phyloP scores from a whole-genome alignment of 2,329 filamentous ascomycete genomes.

The Simplicillium sp. region DNA sequence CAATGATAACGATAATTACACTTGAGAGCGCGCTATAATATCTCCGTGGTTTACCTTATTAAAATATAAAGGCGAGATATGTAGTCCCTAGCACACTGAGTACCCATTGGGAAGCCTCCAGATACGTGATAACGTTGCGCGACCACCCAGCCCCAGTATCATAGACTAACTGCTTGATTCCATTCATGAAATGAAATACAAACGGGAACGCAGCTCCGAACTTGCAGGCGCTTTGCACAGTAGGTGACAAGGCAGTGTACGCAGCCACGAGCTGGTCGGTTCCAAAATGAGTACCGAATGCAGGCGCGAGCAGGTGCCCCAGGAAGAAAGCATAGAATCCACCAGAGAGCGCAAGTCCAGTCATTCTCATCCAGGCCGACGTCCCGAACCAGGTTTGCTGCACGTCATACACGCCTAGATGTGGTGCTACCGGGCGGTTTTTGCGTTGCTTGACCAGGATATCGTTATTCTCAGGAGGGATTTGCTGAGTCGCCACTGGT shows the following conservation, averaged over 20 bases:
- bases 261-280: constrained; percentile 42
- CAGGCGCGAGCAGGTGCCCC: constrained; percentile 65
- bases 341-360: constrained; percentile 56
- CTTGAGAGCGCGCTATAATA: too few relatives aligned
- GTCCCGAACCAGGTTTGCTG: constrained; percentile 69
- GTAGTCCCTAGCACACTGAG: too few relatives aligned
- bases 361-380: constrained; percentile 61
- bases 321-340: constrained; percentile 63
- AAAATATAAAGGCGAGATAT: too few relatives aligned
- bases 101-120: too few relatives aligned
- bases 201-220: constrained; percentile 38
- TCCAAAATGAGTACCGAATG: constrained; percentile 49
- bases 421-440: constrained; percentile 66
- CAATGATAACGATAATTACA: too few relatives aligned
- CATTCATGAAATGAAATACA: constrained; percentile 37
- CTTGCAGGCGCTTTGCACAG: constrained; percentile 40
- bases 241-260: constrained; percentile 43
- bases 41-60: too few relatives aligned
- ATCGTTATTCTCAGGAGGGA: too few relatives aligned
- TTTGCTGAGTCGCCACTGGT: too few relatives aligned
- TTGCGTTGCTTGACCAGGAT: constrained; percentile 50
- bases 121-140: too few relatives aligned
- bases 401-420: constrained; percentile 68
- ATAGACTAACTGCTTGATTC: constrained; percentile 28
- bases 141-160: too few relatives aligned